phyloP scores from a whole-genome alignment of 345 rosid species.

The Acer negundo region DNA sequence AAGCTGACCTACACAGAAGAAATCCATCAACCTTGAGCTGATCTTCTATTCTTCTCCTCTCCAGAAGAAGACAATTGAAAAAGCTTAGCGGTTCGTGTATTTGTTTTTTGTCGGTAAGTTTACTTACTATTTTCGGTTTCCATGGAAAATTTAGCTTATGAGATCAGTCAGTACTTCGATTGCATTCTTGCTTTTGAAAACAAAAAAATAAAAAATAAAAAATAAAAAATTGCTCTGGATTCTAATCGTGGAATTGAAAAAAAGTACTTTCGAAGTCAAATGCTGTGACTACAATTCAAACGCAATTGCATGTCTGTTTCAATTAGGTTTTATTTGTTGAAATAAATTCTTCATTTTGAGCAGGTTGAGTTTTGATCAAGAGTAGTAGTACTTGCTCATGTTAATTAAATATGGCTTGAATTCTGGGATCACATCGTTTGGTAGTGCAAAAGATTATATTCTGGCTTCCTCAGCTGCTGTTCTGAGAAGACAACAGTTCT shows the following conservation, averaged over 20 bases:
- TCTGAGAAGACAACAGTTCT: slow-evolving; percentile 65
- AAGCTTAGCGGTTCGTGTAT: neutral
- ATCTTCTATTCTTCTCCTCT: neutral
- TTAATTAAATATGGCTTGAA: slow-evolving; percentile 41
- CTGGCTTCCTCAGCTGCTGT: slow-evolving; percentile 44
- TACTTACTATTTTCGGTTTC: neutral
- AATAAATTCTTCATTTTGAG: neutral
- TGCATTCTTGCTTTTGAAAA: neutral
- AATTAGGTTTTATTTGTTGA: slow-evolving; percentile 1
- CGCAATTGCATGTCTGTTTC: neutral
- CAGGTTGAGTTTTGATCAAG: slow-evolving; percentile 7
- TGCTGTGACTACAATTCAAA: neutral
- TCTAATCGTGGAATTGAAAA: neutral
- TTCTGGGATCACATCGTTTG: slow-evolving; percentile 28
- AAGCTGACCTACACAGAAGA: neutral
- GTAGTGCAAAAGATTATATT: slow-evolving; percentile 18
- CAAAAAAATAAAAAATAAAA: neutral
- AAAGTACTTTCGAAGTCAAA: neutral
- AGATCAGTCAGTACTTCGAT: neutral
- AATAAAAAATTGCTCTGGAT: neutral
- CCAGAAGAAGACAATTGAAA: neutral
- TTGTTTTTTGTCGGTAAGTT: slow-evolving; percentile 6
- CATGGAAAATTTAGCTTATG: neutral
- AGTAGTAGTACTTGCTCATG: slow-evolving; percentile 35
- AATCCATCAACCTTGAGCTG: neutral